These are phyloP conservation scores for Leccinellum rugosiceps DNA, from an alignment of 768 basidiomycete species.

Conservation along the genomic window DNA sequence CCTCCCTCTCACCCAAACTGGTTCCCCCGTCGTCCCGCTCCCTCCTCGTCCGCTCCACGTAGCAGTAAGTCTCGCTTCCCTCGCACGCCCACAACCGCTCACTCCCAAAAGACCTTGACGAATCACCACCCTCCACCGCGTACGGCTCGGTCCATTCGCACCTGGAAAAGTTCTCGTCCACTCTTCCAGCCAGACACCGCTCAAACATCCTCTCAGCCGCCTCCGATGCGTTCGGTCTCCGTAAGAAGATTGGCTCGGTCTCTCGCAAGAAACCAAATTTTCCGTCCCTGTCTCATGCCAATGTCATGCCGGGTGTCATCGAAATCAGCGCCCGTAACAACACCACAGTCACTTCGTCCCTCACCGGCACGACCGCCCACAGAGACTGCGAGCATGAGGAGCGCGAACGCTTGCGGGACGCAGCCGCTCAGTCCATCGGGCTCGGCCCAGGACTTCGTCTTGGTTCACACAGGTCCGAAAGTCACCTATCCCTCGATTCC, in stretches of 20 bases:
- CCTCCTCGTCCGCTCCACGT: slow-evolving; percentile 1
- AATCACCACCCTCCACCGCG: slow-evolving; percentile 11
- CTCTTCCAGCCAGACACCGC: slow-evolving; percentile 34
- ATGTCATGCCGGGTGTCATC: slow-evolving; percentile 64
- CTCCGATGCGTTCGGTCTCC: slow-evolving; percentile 47
- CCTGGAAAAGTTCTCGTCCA: slow-evolving; percentile 1
- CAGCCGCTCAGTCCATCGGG: slow-evolving; percentile 75
- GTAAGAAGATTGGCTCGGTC: slow-evolving; percentile 39
- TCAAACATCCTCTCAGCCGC: slow-evolving; percentile 51
- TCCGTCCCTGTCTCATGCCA: slow-evolving; percentile 29
- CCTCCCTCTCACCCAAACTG: slow-evolving; percentile 5
- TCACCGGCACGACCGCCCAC: slow-evolving; percentile 24
- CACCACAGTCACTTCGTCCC: slow-evolving; percentile 12
- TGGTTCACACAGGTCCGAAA: slow-evolving; percentile 24
- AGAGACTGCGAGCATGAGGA: slow-evolving; percentile 65
- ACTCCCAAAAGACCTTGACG: slow-evolving; percentile 18
- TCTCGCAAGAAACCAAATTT: slow-evolving; percentile 38
- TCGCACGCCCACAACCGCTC: neutral
- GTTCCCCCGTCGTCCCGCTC: slow-evolving; percentile 21
- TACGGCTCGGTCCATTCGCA: slow-evolving; percentile 9
- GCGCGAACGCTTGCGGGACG: slow-evolving; percentile 69
- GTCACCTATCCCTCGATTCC: slow-evolving; percentile 13
- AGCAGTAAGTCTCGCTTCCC: neutral
- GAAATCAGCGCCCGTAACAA: slow-evolving; percentile 55
- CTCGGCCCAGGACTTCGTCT: slow-evolving; percentile 53